Evolutionary conservation across 2,329 filamentous ascomycete species (phyloP), one percentile per base, ranked within the genome.

Genomic region (Hyphodiscus sp.): DNA sequence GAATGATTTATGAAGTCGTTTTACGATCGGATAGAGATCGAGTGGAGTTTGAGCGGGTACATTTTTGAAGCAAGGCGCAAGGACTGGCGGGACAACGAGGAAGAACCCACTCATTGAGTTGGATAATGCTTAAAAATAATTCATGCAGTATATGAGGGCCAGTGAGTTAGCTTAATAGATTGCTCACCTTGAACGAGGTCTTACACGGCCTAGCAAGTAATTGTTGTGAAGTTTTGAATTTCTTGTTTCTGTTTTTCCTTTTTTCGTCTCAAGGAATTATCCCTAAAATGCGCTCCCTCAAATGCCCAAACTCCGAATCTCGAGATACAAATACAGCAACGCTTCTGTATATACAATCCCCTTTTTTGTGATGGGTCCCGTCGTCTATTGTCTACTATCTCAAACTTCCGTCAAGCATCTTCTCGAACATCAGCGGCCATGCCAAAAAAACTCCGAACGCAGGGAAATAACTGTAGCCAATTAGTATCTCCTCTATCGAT

Each of bases 361-460:
- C 23, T 26, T 26, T 8, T 26, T 26, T 26, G 8, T 26, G 23
- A 26, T 26, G 23, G 3, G 23, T 4, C 23, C 23, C 23, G 8
- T 26, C 23, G 23, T 26, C 23, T 26, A 26, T 26, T 8, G 8
- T 26, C 23, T 8, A 26, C 8, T 8, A 26, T 26, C 23, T 26
- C 23, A 11, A 50, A 41, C 47, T 20, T 2, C 52, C 52, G 43
- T 54, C 44, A 16, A 47, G 6, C 15, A 47, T 2, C 52, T 49
- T 38, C 33, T 54, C 47, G 4, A 41, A 47, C 11, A 54, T 15
- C n/a, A 54, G 10, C 13, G 52, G 52, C 52, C 52, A 54, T 16
- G 47, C 52, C 19, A 54, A 20, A 23, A 54, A 20, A 23, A 54
- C 11, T 29, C 46, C 52, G 29, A 50, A 47, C n/a, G 41, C 47